phyloP scores from a whole-genome alignment of 1,284 basidiomycete genomes.

The Puccinia polysora region DNA sequence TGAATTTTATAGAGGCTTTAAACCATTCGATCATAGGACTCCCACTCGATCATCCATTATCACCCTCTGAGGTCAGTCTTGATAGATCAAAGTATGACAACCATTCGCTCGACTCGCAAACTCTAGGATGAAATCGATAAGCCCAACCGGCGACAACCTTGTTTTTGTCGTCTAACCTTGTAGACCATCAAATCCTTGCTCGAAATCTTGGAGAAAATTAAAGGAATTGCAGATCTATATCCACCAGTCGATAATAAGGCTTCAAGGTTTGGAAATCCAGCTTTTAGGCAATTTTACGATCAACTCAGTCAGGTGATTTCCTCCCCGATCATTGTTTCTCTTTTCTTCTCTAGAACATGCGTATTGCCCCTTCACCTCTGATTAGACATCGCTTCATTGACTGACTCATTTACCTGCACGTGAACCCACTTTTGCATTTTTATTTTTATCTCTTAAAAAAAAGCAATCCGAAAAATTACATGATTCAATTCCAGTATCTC shows the following conservation, averaged over 20 bases:
- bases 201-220: conserved; percentile 64
- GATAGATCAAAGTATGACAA: neutral
- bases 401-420: too few relatives aligned
- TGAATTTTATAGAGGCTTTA: conserved; percentile 69
- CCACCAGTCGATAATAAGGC: conserved; percentile 85
- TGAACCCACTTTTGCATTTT: too few relatives aligned
- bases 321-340: too few relatives aligned
- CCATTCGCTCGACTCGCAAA: conserved; percentile 25
- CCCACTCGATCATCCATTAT: conserved; percentile 67
- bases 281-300: conserved; percentile 87
- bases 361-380: neutral
- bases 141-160: too few relatives aligned
- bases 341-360: conserved; percentile 45
- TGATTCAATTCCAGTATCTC: conserved; percentile 60
- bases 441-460: conserved; percentile 14
- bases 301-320: conserved; percentile 64
- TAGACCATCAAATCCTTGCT: conserved; percentile 58
- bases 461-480: conserved; percentile 56
- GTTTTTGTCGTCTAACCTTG: neutral
- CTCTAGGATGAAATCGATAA: conserved; percentile 19
- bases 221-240: conserved; percentile 63
- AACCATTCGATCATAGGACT: conserved; percentile 72
- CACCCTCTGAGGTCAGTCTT: conserved; percentile 60
- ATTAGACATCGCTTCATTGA: conserved; percentile 9
- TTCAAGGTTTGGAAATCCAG: conserved; percentile 94